These are phyloP conservation scores for Catunica adiposa DNA, from an alignment of 2,329 filamentous ascomycete species.

Conservation along the genomic window DNA sequence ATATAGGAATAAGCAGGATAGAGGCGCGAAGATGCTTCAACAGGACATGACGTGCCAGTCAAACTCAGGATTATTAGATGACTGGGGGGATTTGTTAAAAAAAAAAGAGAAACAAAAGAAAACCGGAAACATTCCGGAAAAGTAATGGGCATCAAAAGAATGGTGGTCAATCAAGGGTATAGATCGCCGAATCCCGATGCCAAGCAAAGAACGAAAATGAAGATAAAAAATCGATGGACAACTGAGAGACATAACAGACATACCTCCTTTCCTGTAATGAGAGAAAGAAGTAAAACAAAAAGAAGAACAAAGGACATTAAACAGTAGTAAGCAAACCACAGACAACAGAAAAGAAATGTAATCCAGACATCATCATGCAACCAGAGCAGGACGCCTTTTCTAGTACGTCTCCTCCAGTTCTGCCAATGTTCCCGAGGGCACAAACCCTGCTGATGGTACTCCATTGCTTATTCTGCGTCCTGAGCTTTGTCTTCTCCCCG, in stretches of 20 bases:
- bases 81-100: not conserved
- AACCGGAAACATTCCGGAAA: not conserved
- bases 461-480: slow-evolving; percentile 27
- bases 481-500: slow-evolving; percentile 16
- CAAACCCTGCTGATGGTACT: slow-evolving; percentile 15
- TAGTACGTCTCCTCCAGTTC: slow-evolving; percentile 41
- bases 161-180: slow-evolving; percentile 1
- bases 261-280: not conserved
- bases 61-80: not conserved
- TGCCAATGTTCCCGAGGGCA: slow-evolving; percentile 22
- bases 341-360: not conserved
- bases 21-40: too few relatives aligned
- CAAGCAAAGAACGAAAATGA: not conserved
- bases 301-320: slow-evolving; percentile 2
- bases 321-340: slow-evolving; percentile 4
- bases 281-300: slow-evolving; percentile 6
- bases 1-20: not conserved
- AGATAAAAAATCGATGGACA: not conserved
- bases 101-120: slow-evolving; percentile 8
- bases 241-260: slow-evolving; percentile 4
- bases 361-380: slow-evolving; percentile 5
- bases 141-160: slow-evolving; percentile 4
- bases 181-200: not conserved
- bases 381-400: slow-evolving; percentile 14
- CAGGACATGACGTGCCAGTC: not conserved